Base-by-base conservation (phyloP, 345 rosid genomes). In the Clarkia xantiana region DNA sequence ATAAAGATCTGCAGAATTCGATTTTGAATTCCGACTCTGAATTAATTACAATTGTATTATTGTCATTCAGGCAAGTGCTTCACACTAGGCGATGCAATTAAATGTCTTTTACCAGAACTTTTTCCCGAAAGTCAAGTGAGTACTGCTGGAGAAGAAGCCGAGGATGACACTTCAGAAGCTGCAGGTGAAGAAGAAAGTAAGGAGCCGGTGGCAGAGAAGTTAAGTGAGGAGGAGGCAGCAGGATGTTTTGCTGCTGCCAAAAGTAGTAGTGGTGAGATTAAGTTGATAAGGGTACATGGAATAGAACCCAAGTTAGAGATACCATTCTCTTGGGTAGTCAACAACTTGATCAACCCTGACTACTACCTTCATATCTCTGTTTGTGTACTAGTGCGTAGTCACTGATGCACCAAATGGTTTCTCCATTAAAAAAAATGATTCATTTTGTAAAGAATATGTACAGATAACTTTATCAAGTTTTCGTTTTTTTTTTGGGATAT, bases 321-420 rank as follows among this genome's bases (percentile, higher is more conserved):
- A 71, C 97, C 97, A 1, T 81, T 90, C 59, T 81, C 94, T 9
- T 90, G 97, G 97, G 77, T 83, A 56, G 97, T 65, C 53, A 90
- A 73, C 65, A 83, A 86, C 72, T 72, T 90, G 63, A 67, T 73
- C 71, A 76, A 79, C 61, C 97, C 97, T 0, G 97, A 90, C 44
- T 69, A 72, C 60, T 90, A 77, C 56, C 84, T 90, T 54, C 96
- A 86, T 46, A 62, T 90, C n/a, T 83, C 81, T 47, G 70, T 83
- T 12, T 70, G 44, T 61, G 45, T 83, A 51, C 36, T 29, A 29
- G 36, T 29, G 36, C 7, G 36, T 29, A 29, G 36, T 29, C n/a
- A n/a, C n/a, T n/a, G n/a, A n/a, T n/a, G n/a, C n/a, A n/a, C n/a
- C n/a, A n/a, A n/a, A n/a, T n/a, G n/a, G n/a, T n/a, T n/a, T n/a